These are phyloP conservation scores for Phytophthora aleatoria DNA, from an alignment of 352 stramenopile species.

Conservation along the genomic window DNA sequence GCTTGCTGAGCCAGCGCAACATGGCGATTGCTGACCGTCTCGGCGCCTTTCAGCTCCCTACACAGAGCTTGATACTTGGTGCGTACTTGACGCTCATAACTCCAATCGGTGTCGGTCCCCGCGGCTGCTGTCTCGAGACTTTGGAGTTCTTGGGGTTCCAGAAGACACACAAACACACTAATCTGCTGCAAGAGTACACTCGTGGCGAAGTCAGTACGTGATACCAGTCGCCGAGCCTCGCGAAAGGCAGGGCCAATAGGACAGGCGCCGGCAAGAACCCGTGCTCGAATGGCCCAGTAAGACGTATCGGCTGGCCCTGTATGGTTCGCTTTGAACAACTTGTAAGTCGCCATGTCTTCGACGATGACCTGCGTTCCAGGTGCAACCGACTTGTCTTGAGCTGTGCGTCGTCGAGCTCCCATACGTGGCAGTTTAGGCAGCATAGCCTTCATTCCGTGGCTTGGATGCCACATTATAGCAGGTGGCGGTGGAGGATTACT, in stretches of 20 bases:
- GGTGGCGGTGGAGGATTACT: constrained; percentile 22
- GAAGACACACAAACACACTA: constrained; percentile 70
- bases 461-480: constrained; percentile 64
- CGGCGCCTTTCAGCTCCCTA: constrained; percentile 40
- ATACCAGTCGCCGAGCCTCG: constrained; percentile 48
- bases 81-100: constrained; percentile 58
- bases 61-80: constrained; percentile 50
- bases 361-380: constrained; percentile 51
- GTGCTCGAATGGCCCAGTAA: constrained; percentile 70
- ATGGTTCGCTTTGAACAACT: constrained; percentile 72
- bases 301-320: constrained; percentile 65
- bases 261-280: constrained; percentile 62
- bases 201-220: constrained; percentile 56
- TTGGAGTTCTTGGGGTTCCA: constrained; percentile 46
- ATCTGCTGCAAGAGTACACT: constrained; percentile 70
- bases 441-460: constrained; percentile 52
- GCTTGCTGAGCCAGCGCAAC: constrained; percentile 48
- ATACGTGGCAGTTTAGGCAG: constrained; percentile 59
- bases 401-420: constrained; percentile 26
- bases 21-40: constrained; percentile 47
- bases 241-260: constrained; percentile 53
- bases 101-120: constrained; percentile 29
- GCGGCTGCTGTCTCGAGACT: constrained; percentile 9
- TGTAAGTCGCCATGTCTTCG: constrained; percentile 62
- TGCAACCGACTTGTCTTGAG: constrained; percentile 24